These are phyloP conservation scores for Hibiscus mutabilis DNA, from an alignment of 345 rosid species.

Conservation along the genomic window DNA sequence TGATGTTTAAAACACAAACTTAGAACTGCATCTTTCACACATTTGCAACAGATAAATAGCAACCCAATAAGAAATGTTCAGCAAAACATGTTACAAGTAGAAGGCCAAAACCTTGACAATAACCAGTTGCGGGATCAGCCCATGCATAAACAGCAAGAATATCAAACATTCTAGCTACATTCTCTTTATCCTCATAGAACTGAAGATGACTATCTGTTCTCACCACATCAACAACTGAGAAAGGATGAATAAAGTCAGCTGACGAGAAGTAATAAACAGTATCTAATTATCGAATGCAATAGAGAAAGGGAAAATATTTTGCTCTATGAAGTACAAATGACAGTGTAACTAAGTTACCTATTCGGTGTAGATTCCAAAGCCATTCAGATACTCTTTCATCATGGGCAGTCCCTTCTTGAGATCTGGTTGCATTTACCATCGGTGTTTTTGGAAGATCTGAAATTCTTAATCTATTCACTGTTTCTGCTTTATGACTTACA, in stretches of 20 bases:
- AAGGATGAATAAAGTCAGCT: slow-evolving; percentile 18
- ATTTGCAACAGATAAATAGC: neutral
- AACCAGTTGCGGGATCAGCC: slow-evolving; percentile 93
- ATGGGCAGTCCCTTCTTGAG: slow-evolving; percentile 32
- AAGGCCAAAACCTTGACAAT: slow-evolving; percentile 72
- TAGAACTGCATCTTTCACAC: neutral
- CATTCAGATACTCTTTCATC: slow-evolving; percentile 76
- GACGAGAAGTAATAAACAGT: slow-evolving; percentile 7
- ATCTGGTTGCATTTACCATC: slow-evolving; percentile 32
- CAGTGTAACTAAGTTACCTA: slow-evolving; percentile 42
- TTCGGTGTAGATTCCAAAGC: slow-evolving; percentile 89
- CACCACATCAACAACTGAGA: slow-evolving; percentile 86
- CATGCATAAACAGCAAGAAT: slow-evolving; percentile 95
- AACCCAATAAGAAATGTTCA: neutral
- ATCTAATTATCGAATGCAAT: neutral
- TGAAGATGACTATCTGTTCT: slow-evolving; percentile 90
- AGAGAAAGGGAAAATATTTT: slow-evolving; percentile 9
- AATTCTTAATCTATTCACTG: slow-evolving; percentile 47
- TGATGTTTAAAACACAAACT: neutral
- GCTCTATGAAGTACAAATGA: neutral
- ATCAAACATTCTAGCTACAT: slow-evolving; percentile 86
- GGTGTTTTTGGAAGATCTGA: slow-evolving; percentile 50
- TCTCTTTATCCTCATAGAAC: slow-evolving; percentile 73
- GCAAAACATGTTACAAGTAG: slow-evolving; percentile 4
- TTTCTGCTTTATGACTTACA: slow-evolving; percentile 28